Evolutionary conservation across 2,329 filamentous ascomycete genomes (phyloP).

Genomic region (Diplodia mutila): DNA sequence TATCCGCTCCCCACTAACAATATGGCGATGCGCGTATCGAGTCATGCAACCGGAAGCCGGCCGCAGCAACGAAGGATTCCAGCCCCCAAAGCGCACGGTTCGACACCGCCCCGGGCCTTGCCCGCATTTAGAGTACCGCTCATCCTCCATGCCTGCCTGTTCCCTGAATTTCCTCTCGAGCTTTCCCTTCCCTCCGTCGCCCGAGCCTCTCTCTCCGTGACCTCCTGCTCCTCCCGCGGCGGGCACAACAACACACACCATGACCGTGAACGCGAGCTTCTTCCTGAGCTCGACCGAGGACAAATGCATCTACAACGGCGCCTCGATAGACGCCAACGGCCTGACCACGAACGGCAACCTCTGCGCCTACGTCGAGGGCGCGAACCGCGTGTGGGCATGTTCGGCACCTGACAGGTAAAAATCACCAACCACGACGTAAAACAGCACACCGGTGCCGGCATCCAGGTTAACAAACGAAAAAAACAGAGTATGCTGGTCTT

Average conservation of each 20-base stretch:
- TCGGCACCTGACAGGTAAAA: background rate
- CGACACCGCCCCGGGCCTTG: background rate
- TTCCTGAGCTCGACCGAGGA: background rate
- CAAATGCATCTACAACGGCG: slow-evolving; percentile 3
- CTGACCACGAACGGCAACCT: background rate
- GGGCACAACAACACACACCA: background rate
- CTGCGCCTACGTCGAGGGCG: background rate
- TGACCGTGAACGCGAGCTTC: background rate
- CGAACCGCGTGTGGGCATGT: background rate
- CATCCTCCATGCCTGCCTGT: background rate
- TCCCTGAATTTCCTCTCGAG: background rate
- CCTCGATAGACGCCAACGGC: background rate
- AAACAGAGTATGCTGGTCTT: background rate
- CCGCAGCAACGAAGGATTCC: background rate
- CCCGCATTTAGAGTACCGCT: background rate
- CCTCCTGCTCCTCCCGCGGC: too few relatives aligned
- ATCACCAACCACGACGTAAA: too few relatives aligned
- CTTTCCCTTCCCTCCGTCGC: too few relatives aligned
- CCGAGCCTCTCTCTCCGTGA: background rate
- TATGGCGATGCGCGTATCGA: background rate
- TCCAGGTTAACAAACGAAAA: too few relatives aligned
- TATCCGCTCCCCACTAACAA: background rate
- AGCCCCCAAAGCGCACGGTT: background rate
- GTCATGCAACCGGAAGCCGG: too few relatives aligned
- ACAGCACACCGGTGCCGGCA: too few relatives aligned